phyloP scores from a whole-genome alignment of 495 filamentous ascomycete genomes.

The Bombardia bombarda region DNA sequence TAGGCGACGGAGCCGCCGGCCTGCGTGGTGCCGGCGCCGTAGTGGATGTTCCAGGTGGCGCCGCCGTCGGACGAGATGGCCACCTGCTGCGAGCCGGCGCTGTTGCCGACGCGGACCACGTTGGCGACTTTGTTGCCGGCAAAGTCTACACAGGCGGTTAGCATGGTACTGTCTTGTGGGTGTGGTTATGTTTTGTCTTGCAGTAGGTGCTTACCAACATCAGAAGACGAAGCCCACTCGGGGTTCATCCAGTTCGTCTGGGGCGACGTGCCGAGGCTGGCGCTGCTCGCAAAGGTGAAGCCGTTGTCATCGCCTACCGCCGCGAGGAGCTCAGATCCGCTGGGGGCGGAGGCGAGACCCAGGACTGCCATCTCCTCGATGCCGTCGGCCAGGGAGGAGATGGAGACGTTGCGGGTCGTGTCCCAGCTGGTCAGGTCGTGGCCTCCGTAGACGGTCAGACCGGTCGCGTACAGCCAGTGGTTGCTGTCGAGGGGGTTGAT shows the following conservation, averaged over 20 bases:
- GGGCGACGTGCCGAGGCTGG: slow-evolving; percentile 39
- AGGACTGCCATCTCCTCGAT: slow-evolving; percentile 52
- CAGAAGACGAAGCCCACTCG: slow-evolving; percentile 38
- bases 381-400: slow-evolving; percentile 46
- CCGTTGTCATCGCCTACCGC: slow-evolving; percentile 54
- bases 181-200: too few relatives aligned
- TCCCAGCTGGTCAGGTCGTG: slow-evolving; percentile 45
- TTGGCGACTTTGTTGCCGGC: slow-evolving; percentile 45
- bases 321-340: slow-evolving; percentile 45
- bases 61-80: slow-evolving; percentile 38
- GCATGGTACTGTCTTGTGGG: background rate
- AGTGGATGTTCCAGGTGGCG: slow-evolving; percentile 38
- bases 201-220: slow-evolving; percentile 33
- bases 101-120: slow-evolving; percentile 49
- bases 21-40: slow-evolving; percentile 33
- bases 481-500: slow-evolving; percentile 54
- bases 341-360: slow-evolving; percentile 43
- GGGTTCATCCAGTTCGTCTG: slow-evolving; percentile 41
- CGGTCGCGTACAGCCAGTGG: slow-evolving; percentile 53
- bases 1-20: slow-evolving; percentile 42
- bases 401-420: slow-evolving; percentile 38
- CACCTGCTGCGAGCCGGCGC: slow-evolving; percentile 29
- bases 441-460: slow-evolving; percentile 47
- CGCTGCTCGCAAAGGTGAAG: slow-evolving; percentile 37
- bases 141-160: slow-evolving; percentile 33